A percentile compares a stretch with the other conserved stretches of the same genome.
phyloP scores from a whole-genome alignment of 2,329 filamentous ascomycete genomes.

The Periconia sp. region DNA sequence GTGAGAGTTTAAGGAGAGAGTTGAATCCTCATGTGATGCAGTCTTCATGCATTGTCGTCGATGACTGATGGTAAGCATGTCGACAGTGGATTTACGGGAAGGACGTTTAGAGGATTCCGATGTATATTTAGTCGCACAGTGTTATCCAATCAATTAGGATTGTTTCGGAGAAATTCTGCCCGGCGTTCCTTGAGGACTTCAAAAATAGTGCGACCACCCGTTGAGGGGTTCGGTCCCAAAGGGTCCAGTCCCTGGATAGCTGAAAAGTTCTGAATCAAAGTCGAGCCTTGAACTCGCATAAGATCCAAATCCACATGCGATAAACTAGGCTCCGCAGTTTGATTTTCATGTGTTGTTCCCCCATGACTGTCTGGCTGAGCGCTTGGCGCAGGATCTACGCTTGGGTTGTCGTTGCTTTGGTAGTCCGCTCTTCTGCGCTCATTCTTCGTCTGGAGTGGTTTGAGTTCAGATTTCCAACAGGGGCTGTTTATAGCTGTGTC shows the following conservation, averaged over 20 bases:
- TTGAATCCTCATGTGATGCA: conserved; percentile 57
- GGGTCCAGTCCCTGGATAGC: background rate
- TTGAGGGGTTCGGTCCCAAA: background rate
- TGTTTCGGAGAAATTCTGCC: conserved; percentile 11
- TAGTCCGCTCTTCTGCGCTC: conserved; percentile 15
- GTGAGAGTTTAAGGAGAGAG: conserved; percentile 52
- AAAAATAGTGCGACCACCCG: conserved; percentile 18
- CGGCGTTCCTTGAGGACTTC: conserved; percentile 22
- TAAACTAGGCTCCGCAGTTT: background rate
- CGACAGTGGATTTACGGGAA: conserved; percentile 41
- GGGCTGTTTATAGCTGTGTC: conserved; percentile 23
- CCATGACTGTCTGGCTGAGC: background rate
- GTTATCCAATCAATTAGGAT: background rate
- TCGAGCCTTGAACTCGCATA: background rate
- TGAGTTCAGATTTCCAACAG: conserved; percentile 23
- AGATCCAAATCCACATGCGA: background rate
- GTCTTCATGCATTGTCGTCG: conserved; percentile 54
- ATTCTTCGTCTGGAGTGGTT: conserved; percentile 26
- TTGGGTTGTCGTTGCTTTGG: background rate
- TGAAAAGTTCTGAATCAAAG: background rate
- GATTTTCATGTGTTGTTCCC: background rate
- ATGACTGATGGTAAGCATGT: conserved; percentile 43
- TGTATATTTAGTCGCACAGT: conserved; percentile 13
- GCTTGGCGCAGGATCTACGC: background rate
- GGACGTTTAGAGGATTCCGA: conserved; percentile 13